A percentile compares a stretch with the other conserved stretches of the same genome.
Evolutionary conservation across 2,329 filamentous ascomycete genomes (phyloP).

Genomic region (Fusarium sp.): DNA sequence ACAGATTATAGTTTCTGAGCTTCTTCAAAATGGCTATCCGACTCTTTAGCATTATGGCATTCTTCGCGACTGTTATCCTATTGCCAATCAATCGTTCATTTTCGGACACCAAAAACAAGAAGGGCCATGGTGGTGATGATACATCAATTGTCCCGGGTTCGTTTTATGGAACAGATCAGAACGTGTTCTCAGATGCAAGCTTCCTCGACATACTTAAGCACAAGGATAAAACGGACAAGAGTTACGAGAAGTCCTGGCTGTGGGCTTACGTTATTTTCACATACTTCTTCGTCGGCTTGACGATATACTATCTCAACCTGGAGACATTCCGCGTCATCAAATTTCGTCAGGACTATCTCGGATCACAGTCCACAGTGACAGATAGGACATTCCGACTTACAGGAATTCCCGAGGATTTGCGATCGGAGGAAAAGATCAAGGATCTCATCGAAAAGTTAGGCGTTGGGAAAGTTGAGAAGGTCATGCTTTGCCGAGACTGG

Average conservation of each 20-base stretch:
- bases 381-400: constrained; percentile 93
- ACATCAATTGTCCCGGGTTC: background rate
- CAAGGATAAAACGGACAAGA: constrained; percentile 48
- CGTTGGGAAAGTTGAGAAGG: constrained; percentile 89
- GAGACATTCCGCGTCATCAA: constrained; percentile 88
- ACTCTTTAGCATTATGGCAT: constrained; percentile 80
- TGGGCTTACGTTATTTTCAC: constrained; percentile 97
- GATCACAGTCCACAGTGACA: constrained; percentile 93
- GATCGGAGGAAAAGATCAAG: constrained; percentile 85
- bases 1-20: constrained; percentile 72
- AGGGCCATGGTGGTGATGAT: background rate
- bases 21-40: constrained; percentile 97
- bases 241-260: constrained; percentile 64
- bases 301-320: constrained; percentile 82
- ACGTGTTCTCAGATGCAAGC: constrained; percentile 21
- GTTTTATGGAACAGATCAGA: constrained; percentile 17
- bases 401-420: constrained; percentile 82
- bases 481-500: constrained; percentile 91
- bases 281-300: constrained; percentile 87
- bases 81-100: constrained; percentile 84
- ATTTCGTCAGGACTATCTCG: constrained; percentile 88
- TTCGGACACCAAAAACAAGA: background rate
- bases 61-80: constrained; percentile 84
- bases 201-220: constrained; percentile 40
- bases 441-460: constrained; percentile 86